Evolutionary conservation across 2,329 filamentous ascomycete species (phyloP).

Genomic region (Neofusicoccum parvum): DNA sequence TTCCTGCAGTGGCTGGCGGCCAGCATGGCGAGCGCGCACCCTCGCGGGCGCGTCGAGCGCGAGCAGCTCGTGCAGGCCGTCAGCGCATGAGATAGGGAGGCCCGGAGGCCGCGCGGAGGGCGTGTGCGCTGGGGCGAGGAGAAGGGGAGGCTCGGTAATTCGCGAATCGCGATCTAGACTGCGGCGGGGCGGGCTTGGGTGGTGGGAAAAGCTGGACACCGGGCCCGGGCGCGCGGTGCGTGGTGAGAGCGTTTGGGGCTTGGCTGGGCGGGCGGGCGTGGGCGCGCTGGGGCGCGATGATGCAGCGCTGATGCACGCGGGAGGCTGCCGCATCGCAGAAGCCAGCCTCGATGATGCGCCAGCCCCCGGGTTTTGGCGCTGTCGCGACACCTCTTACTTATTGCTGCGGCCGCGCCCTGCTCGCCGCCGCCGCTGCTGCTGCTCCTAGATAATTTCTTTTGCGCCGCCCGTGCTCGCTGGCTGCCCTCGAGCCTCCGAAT

Average conservation of each 20-base stretch:
- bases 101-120: neutral
- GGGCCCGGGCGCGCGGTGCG: neutral
- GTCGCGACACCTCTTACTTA: neutral
- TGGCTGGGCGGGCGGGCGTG: neutral
- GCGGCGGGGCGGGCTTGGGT: slow-evolving; percentile 2
- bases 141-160: slow-evolving; percentile 7
- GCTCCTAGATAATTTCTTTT: slow-evolving; percentile 18
- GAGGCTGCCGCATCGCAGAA: slow-evolving; percentile 1
- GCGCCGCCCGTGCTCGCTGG: slow-evolving; percentile 15
- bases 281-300: slow-evolving; percentile 1
- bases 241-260: neutral
- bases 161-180: slow-evolving; percentile 19
- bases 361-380: slow-evolving; percentile 9
- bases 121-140: slow-evolving; percentile 1
- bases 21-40: neutral
- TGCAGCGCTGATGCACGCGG: slow-evolving; percentile 13
- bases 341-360: slow-evolving; percentile 10
- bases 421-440: neutral
- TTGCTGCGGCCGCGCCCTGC: neutral
- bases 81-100: slow-evolving; percentile 11
- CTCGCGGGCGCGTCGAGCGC: slow-evolving; percentile 6
- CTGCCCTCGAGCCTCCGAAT: slow-evolving; percentile 1
- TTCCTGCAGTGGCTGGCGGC: slow-evolving; percentile 69
- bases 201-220: neutral
- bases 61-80: neutral